These are phyloP conservation scores for Fusarium coicis DNA, from an alignment of 2,329 filamentous ascomycete species.

Conservation along the genomic window DNA sequence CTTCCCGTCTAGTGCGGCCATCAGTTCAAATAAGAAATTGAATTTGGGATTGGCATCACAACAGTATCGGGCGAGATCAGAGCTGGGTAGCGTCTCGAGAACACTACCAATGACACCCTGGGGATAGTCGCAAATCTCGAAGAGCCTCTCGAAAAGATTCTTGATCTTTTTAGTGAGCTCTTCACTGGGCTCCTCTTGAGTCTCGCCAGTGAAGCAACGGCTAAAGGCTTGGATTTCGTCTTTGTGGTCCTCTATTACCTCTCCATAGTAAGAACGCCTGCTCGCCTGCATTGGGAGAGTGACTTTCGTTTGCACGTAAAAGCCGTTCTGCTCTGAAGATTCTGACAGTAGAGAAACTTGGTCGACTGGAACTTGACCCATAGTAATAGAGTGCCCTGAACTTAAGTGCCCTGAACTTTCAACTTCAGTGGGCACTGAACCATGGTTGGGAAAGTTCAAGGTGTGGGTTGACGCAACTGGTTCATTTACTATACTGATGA, in stretches of 20 bases:
- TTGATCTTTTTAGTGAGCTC: slow-evolving; percentile 60
- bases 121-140: slow-evolving; percentile 68
- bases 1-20: slow-evolving; percentile 51
- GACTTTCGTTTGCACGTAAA: slow-evolving; percentile 57
- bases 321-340: slow-evolving; percentile 20
- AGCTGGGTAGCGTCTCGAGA: slow-evolving; percentile 51
- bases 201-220: slow-evolving; percentile 54
- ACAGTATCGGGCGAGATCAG: slow-evolving; percentile 62
- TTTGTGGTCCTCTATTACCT: slow-evolving; percentile 58
- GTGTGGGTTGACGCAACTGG: slow-evolving; percentile 35
- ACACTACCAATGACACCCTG: slow-evolving; percentile 60
- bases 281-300: slow-evolving; percentile 68
- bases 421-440: slow-evolving; percentile 25
- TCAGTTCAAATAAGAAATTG: slow-evolving; percentile 66
- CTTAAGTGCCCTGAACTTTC: slow-evolving; percentile 41
- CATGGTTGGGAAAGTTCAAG: slow-evolving; percentile 34
- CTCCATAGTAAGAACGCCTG: slow-evolving; percentile 62
- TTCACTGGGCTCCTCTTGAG: slow-evolving; percentile 52
- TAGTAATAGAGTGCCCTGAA: slow-evolving; percentile 41
- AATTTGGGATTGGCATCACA: slow-evolving; percentile 69
- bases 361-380: slow-evolving; percentile 42
- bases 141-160: slow-evolving; percentile 60
- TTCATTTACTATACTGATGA: slow-evolving; percentile 48
- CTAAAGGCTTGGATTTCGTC: slow-evolving; percentile 59
- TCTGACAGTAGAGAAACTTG: slow-evolving; percentile 36